Evolutionary conservation across 345 rosid species (phyloP).

Genomic region (Brassica nigra): DNA sequence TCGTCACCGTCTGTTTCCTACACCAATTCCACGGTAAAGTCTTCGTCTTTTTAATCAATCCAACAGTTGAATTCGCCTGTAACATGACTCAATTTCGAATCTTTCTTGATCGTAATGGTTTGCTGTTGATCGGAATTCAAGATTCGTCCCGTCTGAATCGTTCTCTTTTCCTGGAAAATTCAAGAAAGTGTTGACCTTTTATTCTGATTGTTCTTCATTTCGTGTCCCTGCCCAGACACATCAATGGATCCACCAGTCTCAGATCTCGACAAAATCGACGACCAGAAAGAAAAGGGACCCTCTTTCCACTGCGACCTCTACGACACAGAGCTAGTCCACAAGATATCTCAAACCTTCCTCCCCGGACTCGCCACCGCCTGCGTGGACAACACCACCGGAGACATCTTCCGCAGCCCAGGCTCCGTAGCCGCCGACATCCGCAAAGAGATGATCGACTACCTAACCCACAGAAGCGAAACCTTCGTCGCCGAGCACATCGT

Average conservation of each 20-base stretch:
- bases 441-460: constrained; percentile 68
- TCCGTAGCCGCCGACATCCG: constrained; percentile 77
- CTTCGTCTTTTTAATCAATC: constrained; percentile 9
- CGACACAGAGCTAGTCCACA: constrained; percentile 65
- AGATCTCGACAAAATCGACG: constrained; percentile 58
- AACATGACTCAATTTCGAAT: not conserved
- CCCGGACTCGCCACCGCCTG: constrained; percentile 83
- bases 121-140: constrained; percentile 8
- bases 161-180: not conserved
- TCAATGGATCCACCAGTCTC: constrained; percentile 52
- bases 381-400: constrained; percentile 88
- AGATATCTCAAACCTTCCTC: constrained; percentile 60
- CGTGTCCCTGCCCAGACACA: not conserved
- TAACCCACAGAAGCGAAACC: constrained; percentile 68
- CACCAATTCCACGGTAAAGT: constrained; percentile 11
- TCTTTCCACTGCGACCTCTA: constrained; percentile 63
- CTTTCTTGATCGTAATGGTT: constrained; percentile 13
- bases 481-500: constrained; percentile 76
- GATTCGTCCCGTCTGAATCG: not conserved
- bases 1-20: not conserved
- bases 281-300: constrained; percentile 55
- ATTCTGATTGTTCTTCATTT: not conserved
- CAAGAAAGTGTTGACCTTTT: constrained; percentile 3
- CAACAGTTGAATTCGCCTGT: constrained; percentile 25
- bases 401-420: constrained; percentile 64